phyloP scores from a whole-genome alignment of 257 asterid genomes.

The Petrea volubilis region DNA sequence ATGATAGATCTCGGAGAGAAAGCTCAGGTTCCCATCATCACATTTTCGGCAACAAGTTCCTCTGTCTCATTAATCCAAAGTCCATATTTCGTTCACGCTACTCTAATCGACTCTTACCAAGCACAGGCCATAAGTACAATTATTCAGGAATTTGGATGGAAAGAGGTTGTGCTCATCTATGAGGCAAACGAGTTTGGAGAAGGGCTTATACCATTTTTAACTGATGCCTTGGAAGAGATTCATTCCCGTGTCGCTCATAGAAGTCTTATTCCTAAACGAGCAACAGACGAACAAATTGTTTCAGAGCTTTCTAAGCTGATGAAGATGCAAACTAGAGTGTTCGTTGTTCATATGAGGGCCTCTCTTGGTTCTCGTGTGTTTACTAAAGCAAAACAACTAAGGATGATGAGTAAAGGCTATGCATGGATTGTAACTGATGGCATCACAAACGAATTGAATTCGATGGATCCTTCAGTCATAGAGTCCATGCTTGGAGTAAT shows the following conservation, averaged over 20 bases:
- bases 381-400: conserved; percentile 31
- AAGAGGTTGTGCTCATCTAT: conserved; percentile 46
- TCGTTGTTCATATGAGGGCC: conserved; percentile 38
- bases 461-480: conserved; percentile 21
- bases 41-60: conserved; percentile 63
- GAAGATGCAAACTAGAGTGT: conserved; percentile 57
- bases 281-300: conserved; percentile 39
- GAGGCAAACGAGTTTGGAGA: conserved; percentile 48
- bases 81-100: conserved; percentile 47
- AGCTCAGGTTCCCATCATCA: conserved; percentile 54
- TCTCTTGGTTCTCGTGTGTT: conserved; percentile 41
- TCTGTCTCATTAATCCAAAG: conserved; percentile 34
- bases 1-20: conserved; percentile 46
- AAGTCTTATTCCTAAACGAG: conserved; percentile 34
- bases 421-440: conserved; percentile 54
- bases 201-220: conserved; percentile 47
- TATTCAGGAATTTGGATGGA: conserved; percentile 48
- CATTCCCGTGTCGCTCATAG: conserved; percentile 43
- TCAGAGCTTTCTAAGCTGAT: conserved; percentile 44
- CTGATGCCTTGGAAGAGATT: conserved; percentile 37
- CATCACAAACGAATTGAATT: too few relatives aligned
- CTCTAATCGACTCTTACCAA: conserved; percentile 49
- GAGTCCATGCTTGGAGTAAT: conserved; percentile 58
- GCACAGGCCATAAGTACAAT: conserved; percentile 42
- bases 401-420: conserved; percentile 46